A percentile compares a stretch with the other conserved stretches of the same genome.
Conservation (phyloP, 164 flowering plant genomes). For the Stephania cephalantha region DNA sequence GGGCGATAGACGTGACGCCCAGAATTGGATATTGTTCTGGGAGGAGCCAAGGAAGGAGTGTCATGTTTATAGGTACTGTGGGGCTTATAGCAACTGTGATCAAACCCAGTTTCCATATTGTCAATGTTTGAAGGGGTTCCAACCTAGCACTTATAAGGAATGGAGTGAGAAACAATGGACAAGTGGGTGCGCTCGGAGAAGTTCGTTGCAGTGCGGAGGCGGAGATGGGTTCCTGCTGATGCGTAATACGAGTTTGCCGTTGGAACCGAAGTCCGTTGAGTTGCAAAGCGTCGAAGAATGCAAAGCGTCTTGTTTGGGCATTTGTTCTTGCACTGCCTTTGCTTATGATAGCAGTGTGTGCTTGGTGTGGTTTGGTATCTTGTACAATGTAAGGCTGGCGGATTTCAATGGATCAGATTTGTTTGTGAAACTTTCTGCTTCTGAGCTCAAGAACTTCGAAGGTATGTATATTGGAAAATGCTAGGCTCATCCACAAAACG, state of each 20-base stretch:
- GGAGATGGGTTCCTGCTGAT: not conserved
- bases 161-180: not conserved
- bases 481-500: too few species aligned
- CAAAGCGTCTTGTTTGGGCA: conserved; percentile 1
- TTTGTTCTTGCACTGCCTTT: not conserved
- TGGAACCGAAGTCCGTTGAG: not conserved
- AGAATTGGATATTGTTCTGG: not conserved
- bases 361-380: not conserved
- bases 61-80: not conserved
- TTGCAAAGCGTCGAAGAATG: not conserved
- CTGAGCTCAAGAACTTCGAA: not conserved
- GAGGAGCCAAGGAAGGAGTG: not conserved
- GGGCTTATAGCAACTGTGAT: not conserved
- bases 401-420: not conserved
- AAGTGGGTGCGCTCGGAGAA: not conserved
- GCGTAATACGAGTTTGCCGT: not conserved
- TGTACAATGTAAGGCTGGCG: not conserved
- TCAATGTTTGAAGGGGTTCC: not conserved
- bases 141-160: not conserved
- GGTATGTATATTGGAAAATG: not conserved
- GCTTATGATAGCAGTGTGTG: not conserved
- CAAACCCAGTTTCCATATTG: not conserved
- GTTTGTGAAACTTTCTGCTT: not conserved
- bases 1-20: not conserved
- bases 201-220: not conserved